Evolutionary conservation across 139 green algal genomes (phyloP).

Genomic region (Chlorella sp.): DNA sequence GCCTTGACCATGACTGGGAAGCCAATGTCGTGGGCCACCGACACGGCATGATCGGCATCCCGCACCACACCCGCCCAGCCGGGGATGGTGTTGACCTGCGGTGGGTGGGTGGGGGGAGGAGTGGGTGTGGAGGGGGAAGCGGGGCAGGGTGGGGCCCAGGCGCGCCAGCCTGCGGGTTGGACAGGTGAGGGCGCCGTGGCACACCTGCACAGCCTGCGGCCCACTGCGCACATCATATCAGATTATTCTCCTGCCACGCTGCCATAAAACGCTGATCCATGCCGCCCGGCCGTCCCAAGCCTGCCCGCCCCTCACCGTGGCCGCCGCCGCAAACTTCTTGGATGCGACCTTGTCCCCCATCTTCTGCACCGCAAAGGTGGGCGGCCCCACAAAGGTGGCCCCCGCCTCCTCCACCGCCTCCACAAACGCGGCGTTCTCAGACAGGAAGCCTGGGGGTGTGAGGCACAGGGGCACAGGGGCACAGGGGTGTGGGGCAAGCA

Average conservation of each 20-base stretch:
- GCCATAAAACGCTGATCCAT: too few species aligned
- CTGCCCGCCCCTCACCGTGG: not conserved
- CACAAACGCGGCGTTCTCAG: constrained; percentile 79
- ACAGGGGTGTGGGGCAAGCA: not conserved
- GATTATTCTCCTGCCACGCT: too few species aligned
- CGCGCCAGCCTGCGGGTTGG: too few species aligned
- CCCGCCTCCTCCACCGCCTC: constrained; percentile 60
- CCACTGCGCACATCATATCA: too few species aligned
- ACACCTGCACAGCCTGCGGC: too few species aligned
- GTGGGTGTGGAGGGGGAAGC: not conserved
- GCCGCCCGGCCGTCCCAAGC: not conserved
- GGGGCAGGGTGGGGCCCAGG: too few species aligned
- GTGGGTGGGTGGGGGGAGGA: not conserved
- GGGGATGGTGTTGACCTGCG: constrained; percentile 46
- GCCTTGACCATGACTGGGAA: constrained; percentile 69
- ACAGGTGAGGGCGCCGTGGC: too few species aligned
- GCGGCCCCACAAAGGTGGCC: constrained; percentile 79
- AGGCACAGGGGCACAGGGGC: too few species aligned
- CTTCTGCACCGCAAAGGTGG: constrained; percentile 57
- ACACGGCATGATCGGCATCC: constrained; percentile 35
- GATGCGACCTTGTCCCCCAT: constrained; percentile 78
- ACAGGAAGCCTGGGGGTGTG: constrained; percentile 71
- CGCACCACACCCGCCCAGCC: constrained; percentile 45
- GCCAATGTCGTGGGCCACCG: constrained; percentile 48
- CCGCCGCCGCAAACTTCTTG: constrained; percentile 42